These are phyloP conservation scores for Eleusine coracana DNA, from an alignment of 176 grass and related monocot genomes.

Conservation along the genomic window DNA sequence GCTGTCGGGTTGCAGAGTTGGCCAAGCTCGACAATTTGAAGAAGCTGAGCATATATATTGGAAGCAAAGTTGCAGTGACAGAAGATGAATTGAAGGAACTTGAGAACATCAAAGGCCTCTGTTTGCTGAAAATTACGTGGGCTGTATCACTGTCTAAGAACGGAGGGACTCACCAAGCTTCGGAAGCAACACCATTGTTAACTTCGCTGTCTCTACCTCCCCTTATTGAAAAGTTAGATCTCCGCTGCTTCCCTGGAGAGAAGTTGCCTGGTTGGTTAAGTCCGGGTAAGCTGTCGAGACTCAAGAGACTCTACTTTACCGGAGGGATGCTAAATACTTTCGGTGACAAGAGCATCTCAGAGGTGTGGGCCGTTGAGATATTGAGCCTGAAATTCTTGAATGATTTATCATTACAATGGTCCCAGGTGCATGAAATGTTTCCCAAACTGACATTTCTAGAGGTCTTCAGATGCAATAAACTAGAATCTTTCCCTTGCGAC, in stretches of 20 bases:
- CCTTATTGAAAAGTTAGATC: slow-evolving; percentile 59
- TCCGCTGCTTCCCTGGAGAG: slow-evolving; percentile 56
- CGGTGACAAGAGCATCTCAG: slow-evolving; percentile 8
- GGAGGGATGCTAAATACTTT: slow-evolving; percentile 62
- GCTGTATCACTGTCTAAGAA: slow-evolving; percentile 39
- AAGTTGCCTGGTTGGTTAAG: slow-evolving; percentile 53
- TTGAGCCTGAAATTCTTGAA: slow-evolving; percentile 65
- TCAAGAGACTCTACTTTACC: slow-evolving; percentile 68
- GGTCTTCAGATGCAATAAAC: slow-evolving; percentile 39
- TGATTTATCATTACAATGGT: slow-evolving; percentile 48
- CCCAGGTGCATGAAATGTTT: slow-evolving; percentile 40
- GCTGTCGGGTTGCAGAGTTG: slow-evolving; percentile 52
- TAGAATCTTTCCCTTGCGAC: slow-evolving; percentile 52
- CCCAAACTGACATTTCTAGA: slow-evolving; percentile 48
- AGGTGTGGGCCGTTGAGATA: slow-evolving; percentile 46
- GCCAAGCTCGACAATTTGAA: slow-evolving; percentile 49
- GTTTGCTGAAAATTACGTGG: slow-evolving; percentile 64
- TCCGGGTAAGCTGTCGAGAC: slow-evolving; percentile 27
- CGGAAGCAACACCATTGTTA: not conserved
- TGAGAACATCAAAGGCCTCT: slow-evolving; percentile 40
- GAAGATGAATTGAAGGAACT: slow-evolving; percentile 47
- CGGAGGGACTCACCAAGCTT: slow-evolving; percentile 1
- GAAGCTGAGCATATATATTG: slow-evolving; percentile 77
- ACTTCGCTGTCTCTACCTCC: slow-evolving; percentile 31
- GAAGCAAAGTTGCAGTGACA: slow-evolving; percentile 43